Percentiles rank a stretch among this genome's conserved stretches.
Evolutionary conservation across 495 filamentous ascomycete genomes (phyloP).

Genomic region (Xylaria grammica): DNA sequence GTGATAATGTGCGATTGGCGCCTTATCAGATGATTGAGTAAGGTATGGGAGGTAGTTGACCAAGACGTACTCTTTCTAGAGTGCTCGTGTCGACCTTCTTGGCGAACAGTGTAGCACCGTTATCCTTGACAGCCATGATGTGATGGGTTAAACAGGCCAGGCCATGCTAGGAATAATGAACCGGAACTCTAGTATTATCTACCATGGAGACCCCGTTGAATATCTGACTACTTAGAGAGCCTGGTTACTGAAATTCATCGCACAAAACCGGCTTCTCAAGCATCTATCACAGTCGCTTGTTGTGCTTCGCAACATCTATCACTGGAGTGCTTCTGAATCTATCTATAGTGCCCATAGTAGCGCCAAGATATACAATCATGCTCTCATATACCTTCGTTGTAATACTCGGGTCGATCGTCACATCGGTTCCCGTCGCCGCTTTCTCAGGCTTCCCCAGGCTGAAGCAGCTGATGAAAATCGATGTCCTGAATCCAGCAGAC

Average conservation of each 20-base stretch:
- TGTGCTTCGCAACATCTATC: neutral
- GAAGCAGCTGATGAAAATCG: slow-evolving; percentile 19
- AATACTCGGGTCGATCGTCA: neutral
- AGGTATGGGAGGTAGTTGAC: neutral
- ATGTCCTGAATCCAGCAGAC: slow-evolving; percentile 7
- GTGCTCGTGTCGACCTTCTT: slow-evolving; percentile 3
- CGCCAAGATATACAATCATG: neutral
- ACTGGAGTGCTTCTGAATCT: neutral
- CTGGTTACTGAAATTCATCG: neutral
- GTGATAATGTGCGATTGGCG: neutral
- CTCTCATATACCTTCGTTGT: neutral
- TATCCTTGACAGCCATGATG: neutral
- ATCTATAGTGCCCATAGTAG: neutral
- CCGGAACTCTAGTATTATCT: neutral
- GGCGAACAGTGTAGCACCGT: neutral
- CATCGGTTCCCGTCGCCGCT: neutral
- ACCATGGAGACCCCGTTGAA: neutral
- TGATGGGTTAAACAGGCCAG: neutral
- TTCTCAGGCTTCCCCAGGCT: slow-evolving; percentile 3
- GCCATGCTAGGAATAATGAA: neutral
- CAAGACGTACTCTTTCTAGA: slow-evolving; percentile 4
- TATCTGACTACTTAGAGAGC: neutral
- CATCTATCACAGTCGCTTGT: neutral
- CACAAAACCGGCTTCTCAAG: neutral
- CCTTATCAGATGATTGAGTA: slow-evolving; percentile 8